Conservation (phyloP, 768 basidiomycete species). For the Suillus placidus region DNA sequence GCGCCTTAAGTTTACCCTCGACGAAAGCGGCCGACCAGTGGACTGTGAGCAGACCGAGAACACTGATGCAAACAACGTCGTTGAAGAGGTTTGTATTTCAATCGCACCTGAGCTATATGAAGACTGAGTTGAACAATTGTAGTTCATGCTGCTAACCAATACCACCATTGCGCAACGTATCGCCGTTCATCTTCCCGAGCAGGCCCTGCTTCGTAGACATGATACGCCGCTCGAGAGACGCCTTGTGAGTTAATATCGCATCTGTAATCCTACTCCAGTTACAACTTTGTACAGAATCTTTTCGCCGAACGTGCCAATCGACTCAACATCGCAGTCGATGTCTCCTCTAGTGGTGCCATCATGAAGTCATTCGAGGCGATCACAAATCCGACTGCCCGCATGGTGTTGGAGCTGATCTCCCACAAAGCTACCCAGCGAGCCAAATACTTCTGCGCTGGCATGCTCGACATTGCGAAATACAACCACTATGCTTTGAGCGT, state of each 20-base stretch:
- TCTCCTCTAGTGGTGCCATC: constrained; percentile 73
- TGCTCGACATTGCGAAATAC: constrained; percentile 99
- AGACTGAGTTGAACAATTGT: constrained; percentile 12
- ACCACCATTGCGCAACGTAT: constrained; percentile 89
- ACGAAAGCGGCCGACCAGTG: constrained; percentile 74
- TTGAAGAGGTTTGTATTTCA: constrained; percentile 75
- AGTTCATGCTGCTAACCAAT: constrained; percentile 97
- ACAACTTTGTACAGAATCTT: constrained; percentile 51
- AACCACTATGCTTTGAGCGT: constrained; percentile 87
- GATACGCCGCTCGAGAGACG: constrained; percentile 92
- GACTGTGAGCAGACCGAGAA: constrained; percentile 73
- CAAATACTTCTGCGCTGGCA: constrained; percentile 98
- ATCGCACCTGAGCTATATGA: neutral
- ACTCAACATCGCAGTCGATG: constrained; percentile 83
- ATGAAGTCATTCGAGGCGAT: constrained; percentile 85
- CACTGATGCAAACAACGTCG: constrained; percentile 74
- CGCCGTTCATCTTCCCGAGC: constrained; percentile 93
- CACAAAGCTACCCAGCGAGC: constrained; percentile 93
- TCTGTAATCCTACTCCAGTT: constrained; percentile 14
- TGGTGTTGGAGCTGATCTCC: constrained; percentile 80
- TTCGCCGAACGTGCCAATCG: constrained; percentile 83
- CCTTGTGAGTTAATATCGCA: constrained; percentile 53
- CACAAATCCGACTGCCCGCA: constrained; percentile 69
- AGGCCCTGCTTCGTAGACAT: constrained; percentile 94
- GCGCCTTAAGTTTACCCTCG: constrained; percentile 75